Percentiles rank a stretch among this genome's conserved stretches.
These are phyloP conservation scores for Bryum argenteum DNA, from an alignment of 225 moss, liverwort and hornwort species.

Conservation along the genomic window DNA sequence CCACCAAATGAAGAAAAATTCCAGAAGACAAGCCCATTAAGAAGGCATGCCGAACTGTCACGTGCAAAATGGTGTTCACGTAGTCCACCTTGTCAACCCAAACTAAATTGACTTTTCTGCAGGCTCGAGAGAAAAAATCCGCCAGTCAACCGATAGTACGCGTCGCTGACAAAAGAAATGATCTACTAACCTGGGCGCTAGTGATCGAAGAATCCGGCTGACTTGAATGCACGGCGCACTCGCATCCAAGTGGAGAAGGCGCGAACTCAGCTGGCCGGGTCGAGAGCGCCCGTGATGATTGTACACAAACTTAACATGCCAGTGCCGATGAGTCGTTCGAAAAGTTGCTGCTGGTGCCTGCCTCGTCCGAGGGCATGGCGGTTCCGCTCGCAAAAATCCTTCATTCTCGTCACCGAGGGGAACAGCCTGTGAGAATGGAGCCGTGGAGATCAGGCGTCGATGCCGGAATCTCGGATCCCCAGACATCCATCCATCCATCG, in stretches of 20 bases:
- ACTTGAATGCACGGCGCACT: not conserved
- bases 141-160: not conserved
- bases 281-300: not conserved
- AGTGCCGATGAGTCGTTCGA: not conserved
- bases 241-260: not conserved
- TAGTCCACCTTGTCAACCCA: constrained; percentile 20
- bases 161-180: not conserved
- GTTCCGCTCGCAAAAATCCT: too few relatives aligned
- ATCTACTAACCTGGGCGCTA: constrained; percentile 15
- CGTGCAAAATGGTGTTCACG: constrained; percentile 16
- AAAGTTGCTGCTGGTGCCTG: not conserved
- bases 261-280: not conserved
- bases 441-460: too few relatives aligned
- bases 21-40: not conserved
- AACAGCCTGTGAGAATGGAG: too few relatives aligned
- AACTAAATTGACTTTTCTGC: not conserved
- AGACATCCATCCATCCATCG: too few relatives aligned
- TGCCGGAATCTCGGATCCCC: too few relatives aligned
- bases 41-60: constrained; percentile 9
- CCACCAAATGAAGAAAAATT: not conserved
- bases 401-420: too few relatives aligned
- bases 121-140: not conserved
- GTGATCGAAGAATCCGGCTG: not conserved
- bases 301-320: not conserved
- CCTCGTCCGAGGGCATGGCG: not conserved